Conservation (phyloP, 129 eudicot species). For the Lactuca saligna region DNA sequence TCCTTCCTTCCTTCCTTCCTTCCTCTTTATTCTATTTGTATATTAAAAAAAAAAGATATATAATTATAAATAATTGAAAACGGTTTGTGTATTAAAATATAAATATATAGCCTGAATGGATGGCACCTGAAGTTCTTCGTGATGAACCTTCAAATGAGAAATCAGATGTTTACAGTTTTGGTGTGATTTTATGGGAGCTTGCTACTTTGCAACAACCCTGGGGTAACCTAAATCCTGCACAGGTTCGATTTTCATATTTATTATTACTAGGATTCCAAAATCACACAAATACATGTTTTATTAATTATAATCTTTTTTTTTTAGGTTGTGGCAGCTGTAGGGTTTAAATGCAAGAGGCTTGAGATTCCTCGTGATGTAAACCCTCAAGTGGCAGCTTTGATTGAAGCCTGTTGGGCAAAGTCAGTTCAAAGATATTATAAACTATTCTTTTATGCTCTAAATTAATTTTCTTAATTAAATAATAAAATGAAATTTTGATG, state of each 20-base stretch:
- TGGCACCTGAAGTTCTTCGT: slow-evolving; percentile 99
- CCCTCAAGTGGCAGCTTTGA: slow-evolving; percentile 69
- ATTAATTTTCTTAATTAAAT: not conserved
- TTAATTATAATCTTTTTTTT: not conserved
- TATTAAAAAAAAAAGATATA: no score
- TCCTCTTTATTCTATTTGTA: not conserved
- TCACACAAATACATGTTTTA: no score
- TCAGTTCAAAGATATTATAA: slow-evolving; percentile 30
- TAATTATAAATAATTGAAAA: not conserved
- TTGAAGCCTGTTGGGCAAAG: slow-evolving; percentile 90
- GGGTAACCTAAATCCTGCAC: slow-evolving; percentile 89
- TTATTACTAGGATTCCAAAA: not conserved
- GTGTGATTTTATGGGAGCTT: slow-evolving; percentile 94
- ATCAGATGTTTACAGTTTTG: slow-evolving; percentile 95
- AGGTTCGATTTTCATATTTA: slow-evolving; percentile 40
- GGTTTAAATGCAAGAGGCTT: slow-evolving; percentile 72
- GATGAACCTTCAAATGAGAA: slow-evolving; percentile 96
- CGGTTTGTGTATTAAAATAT: not conserved
- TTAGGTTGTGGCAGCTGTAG: slow-evolving; percentile 91
- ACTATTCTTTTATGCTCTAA: not conserved
- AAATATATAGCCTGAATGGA: slow-evolving; percentile 85
- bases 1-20: not conserved
- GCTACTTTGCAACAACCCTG: slow-evolving; percentile 94
- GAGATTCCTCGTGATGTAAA: slow-evolving; percentile 70
- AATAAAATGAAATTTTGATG: slow-evolving; percentile 13